Evolutionary conservation across 805 yeast genomes (phyloP), one percentile per base, ranked within the genome.

Genomic region (Myxozyma monticola): DNA sequence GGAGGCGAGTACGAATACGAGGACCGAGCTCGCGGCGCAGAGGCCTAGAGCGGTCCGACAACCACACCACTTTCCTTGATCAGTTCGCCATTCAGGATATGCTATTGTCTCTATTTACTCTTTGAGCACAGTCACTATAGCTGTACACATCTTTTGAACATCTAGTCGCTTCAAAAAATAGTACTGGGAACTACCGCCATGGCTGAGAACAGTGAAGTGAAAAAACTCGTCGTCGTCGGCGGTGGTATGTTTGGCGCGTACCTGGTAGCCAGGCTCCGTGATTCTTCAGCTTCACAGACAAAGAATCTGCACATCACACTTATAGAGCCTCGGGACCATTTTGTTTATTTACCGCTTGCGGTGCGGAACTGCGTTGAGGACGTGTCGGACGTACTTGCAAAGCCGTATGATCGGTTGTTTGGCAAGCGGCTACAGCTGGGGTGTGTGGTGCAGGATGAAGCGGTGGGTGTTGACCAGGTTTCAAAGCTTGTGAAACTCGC

Each of bases 161-260:
- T n/a, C n/a, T n/a, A n/a, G n/a, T n/a, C n/a, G n/a, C n/a, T n/a
- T n/a, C n/a, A n/a, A n/a, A n/a, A n/a, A n/a, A n/a, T n/a, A n/a
- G n/a, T n/a, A n/a, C n/a, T n/a, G n/a, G n/a, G n/a, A 6, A 34
- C 24, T 34, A 10, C 21, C 18, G 4, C 22, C 18, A 10, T 24
- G 8, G n/a, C 4, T 17, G 17, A 30, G 15, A 14, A 30, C n/a
- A 17, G n/a, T 20, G 45, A 42, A 20, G 34, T 24, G 14, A 41
- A 37, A 22, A 38, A 52, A 17, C 21, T 52, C 24, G 50, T 52
- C 29, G 20, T 52, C 15, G 35, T 52, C 37, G 56, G 56, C 38
- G 56, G 53, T 14, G 56, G 56, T 26, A 35, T 52, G 26, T 52
- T 34, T 36, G 56, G 56, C 25, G 51, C 45, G 9, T 25, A 28